Conservation (phyloP, 768 basidiomycete species). For the Candolleomyces efflorescens region DNA sequence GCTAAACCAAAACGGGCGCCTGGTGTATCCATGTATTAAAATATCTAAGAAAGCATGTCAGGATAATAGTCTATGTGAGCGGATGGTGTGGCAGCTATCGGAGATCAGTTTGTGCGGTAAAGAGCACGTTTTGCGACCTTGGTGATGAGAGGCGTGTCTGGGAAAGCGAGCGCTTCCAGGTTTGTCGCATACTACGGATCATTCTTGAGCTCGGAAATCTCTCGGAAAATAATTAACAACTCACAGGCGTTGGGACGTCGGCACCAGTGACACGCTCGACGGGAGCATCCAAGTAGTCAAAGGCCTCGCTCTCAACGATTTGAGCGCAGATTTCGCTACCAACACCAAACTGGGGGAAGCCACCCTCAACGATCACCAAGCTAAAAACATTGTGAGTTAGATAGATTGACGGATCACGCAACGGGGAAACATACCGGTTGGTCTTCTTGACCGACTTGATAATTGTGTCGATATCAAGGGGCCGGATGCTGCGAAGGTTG, state of each 20-base stretch:
- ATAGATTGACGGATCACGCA: too few relatives aligned
- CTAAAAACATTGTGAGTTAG: too few relatives aligned
- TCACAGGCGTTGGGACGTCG: constrained; percentile 89
- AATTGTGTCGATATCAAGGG: constrained; percentile 97
- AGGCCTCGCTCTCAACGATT: constrained; percentile 95
- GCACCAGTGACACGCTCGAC: constrained; percentile 98
- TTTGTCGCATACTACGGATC: constrained; percentile 74
- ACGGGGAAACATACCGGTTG: constrained; percentile 49
- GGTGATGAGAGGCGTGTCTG: constrained; percentile 83
- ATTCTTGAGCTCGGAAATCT: neutral
- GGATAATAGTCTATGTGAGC: constrained; percentile 17
- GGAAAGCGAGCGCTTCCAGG: constrained; percentile 91
- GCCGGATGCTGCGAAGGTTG: constrained; percentile 94
- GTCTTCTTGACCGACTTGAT: constrained; percentile 98
- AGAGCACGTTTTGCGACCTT: constrained; percentile 94
- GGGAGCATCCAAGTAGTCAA: constrained; percentile 97
- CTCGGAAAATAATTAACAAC: constrained; percentile 8
- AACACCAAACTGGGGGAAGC: constrained; percentile 98
- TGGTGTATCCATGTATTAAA: constrained; percentile 19
- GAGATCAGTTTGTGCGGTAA: constrained; percentile 75
- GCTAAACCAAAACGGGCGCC: constrained; percentile 1
- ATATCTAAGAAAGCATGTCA: constrained; percentile 22
- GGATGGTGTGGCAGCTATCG: constrained; percentile 1
- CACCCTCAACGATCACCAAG: constrained; percentile 93
- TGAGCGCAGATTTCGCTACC: constrained; percentile 98